Evolutionary conservation across 768 basidiomycete genomes (phyloP).

Genomic region (Trametes coccinea): DNA sequence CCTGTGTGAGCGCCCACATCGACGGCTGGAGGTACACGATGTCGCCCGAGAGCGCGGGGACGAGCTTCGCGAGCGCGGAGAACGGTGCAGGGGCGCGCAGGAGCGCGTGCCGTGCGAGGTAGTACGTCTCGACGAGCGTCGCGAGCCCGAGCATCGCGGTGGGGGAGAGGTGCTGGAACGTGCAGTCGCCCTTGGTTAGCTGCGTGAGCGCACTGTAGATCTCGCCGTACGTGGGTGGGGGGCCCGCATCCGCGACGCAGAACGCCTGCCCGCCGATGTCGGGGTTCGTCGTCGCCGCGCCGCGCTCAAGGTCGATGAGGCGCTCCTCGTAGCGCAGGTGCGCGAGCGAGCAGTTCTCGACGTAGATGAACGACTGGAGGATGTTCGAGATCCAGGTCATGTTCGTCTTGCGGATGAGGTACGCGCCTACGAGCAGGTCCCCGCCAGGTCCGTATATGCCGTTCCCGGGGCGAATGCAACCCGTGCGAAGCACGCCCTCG

Average conservation of each 20-base stretch:
- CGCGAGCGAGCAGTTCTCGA: conserved; percentile 73
- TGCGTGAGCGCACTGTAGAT: conserved; percentile 54
- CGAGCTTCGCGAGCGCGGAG: conserved; percentile 33
- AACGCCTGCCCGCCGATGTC: conserved; percentile 79
- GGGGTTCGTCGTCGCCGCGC: conserved; percentile 40
- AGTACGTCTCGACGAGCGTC: conserved; percentile 56
- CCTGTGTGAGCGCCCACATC: conserved; percentile 35
- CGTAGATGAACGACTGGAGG: conserved; percentile 67
- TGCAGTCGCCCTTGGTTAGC: conserved; percentile 56
- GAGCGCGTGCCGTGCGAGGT: conserved; percentile 47
- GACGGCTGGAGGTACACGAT: conserved; percentile 42
- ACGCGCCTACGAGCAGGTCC: conserved; percentile 65
- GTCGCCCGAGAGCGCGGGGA: conserved; percentile 33
- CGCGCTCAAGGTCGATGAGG: conserved; percentile 53
- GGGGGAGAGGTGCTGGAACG: conserved; percentile 56
- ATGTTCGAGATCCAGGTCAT: conserved; percentile 62
- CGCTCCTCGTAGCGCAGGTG: conserved; percentile 75
- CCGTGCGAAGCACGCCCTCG: conserved; percentile 57
- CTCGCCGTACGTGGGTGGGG: conserved; percentile 63
- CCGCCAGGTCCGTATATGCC: conserved; percentile 76
- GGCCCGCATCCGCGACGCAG: conserved; percentile 63
- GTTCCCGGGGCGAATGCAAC: conserved; percentile 77
- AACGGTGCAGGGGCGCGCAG: conserved; percentile 33
- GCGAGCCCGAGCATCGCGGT: conserved; percentile 68
- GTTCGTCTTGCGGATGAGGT: conserved; percentile 58